Evolutionary conservation across 257 asterid species (phyloP).

Genomic region (Solanum clarkiae): DNA sequence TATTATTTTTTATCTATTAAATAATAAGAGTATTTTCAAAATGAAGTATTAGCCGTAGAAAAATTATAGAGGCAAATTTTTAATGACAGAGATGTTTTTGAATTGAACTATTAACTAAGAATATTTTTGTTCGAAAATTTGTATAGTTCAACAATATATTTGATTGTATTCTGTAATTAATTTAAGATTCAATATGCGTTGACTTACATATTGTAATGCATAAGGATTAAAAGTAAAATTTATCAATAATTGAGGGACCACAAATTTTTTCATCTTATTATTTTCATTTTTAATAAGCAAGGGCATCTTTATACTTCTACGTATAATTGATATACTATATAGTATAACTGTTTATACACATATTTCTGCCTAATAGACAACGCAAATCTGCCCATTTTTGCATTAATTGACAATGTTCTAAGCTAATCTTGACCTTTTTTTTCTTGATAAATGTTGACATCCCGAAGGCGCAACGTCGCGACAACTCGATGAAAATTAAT

Average conservation of each 20-base stretch:
- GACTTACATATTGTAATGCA: neutral
- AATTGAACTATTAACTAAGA: neutral
- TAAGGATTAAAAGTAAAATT: neutral
- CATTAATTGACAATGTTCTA: too few species aligned
- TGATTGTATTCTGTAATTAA: rapidly evolving
- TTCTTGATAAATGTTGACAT: too few species aligned
- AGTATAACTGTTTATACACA: too few species aligned
- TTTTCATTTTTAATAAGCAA: neutral
- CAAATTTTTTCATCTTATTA: neutral
- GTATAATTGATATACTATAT: neutral
- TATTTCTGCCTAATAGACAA: too few species aligned
- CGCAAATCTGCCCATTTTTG: too few species aligned
- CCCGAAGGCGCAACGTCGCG: too few species aligned
- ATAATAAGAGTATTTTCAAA: neutral
- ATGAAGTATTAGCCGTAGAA: neutral
- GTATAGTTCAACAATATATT: neutral
- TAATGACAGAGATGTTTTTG: neutral
- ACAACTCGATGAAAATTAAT: too few species aligned
- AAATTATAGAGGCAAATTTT: neutral
- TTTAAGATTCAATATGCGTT: neutral
- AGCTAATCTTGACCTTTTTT: too few species aligned
- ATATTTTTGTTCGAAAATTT: neutral
- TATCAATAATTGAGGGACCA: neutral
- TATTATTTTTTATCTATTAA: neutral
- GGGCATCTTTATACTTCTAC: neutral